phyloP scores from a whole-genome alignment of 352 stramenopile genomes.

The Achlya hypogyna region DNA sequence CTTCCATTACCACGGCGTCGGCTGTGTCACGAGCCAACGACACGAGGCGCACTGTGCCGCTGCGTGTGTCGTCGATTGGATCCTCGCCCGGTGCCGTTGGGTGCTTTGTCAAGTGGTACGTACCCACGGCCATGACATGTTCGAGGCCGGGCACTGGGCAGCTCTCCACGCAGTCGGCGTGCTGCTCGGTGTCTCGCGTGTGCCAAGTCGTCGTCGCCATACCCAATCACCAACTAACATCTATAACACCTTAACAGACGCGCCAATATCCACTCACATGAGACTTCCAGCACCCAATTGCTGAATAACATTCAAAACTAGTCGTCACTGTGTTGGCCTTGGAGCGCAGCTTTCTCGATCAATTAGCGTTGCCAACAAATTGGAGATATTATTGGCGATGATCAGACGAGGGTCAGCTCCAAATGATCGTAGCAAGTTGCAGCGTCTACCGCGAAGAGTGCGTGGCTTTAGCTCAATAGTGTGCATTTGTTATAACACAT shows the following conservation, averaged over 20 bases:
- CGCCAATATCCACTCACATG: too few relatives aligned
- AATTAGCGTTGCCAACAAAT: too few relatives aligned
- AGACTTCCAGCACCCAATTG: too few relatives aligned
- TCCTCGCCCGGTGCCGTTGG: conserved; percentile 14
- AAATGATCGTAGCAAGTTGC: too few relatives aligned
- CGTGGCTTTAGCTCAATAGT: not conserved
- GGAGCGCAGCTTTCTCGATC: too few relatives aligned
- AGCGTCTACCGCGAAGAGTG: not conserved
- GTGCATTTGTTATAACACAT: not conserved
- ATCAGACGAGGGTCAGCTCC: too few relatives aligned
- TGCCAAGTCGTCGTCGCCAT: not conserved
- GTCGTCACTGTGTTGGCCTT: too few relatives aligned
- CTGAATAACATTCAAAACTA: too few relatives aligned
- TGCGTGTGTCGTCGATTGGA: conserved; percentile 30
- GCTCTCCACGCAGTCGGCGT: conserved; percentile 76
- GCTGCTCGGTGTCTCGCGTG: conserved; percentile 46
- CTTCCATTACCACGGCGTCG: conserved; percentile 31
- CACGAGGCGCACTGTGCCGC: conserved; percentile 63
- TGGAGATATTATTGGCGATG: too few relatives aligned
- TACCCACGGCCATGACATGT: conserved; percentile 57
- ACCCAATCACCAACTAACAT: not conserved
- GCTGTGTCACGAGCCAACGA: conserved; percentile 27
- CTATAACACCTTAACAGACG: not conserved
- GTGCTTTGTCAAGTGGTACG: conserved; percentile 76
- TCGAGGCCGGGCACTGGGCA: conserved; percentile 56